These are phyloP conservation scores for Chimonanthus salicifolius DNA, from an alignment of 164 flowering plant genomes.

Conservation along the genomic window DNA sequence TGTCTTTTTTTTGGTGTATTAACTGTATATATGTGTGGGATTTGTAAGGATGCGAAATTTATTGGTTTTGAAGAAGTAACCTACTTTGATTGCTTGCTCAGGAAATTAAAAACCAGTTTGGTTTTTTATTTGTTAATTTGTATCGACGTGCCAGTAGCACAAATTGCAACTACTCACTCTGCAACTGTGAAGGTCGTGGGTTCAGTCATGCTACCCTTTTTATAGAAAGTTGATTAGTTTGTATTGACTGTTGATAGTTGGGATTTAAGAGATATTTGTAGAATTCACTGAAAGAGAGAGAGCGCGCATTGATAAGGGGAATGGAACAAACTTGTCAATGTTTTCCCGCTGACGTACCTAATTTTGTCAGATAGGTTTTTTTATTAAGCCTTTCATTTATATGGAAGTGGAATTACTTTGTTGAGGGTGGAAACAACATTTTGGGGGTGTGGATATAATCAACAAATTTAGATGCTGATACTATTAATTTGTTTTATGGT, in stretches of 20 bases:
- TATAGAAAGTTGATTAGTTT: neutral
- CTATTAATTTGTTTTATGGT: no score
- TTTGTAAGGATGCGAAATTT: neutral
- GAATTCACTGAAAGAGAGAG: neutral
- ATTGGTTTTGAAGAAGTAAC: neutral
- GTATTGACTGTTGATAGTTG: neutral
- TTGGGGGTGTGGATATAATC: neutral
- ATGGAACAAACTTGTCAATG: neutral
- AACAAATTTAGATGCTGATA: neutral
- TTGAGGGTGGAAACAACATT: no score
- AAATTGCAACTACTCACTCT: no score
- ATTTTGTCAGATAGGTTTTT: neutral
- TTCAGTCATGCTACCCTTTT: no score
- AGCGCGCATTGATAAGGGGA: neutral
- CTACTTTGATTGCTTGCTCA: neutral
- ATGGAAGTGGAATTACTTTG: no score
- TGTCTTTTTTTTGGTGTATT: neutral
- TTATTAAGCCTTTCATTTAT: no score
- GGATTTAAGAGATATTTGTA: neutral
- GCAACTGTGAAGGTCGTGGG: neutral
- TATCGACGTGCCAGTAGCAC: neutral
- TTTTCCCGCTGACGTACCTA: neutral
- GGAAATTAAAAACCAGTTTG: neutral
- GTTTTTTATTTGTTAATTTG: no score
- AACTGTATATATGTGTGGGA: neutral